phyloP scores from a whole-genome alignment of 1,284 basidiomycete genomes.

The Pseudozyma sp. region DNA sequence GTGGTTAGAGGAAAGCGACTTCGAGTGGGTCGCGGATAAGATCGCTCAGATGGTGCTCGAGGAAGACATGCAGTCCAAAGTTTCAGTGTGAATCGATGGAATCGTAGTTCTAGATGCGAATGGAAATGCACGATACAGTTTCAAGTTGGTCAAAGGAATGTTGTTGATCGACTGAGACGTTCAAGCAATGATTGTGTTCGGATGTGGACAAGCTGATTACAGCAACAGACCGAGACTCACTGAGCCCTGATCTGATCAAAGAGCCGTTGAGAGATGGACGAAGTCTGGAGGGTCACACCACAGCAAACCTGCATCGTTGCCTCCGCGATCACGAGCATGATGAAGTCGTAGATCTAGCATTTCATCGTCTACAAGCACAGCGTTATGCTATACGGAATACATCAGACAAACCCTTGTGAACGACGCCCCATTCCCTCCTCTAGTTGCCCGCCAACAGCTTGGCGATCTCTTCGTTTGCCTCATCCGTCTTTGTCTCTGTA shows the following conservation, averaged over 20 bases:
- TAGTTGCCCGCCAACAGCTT: slow-evolving; percentile 65
- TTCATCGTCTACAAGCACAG: too few relatives aligned
- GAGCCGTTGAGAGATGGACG: too few relatives aligned
- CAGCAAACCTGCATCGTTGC: neutral
- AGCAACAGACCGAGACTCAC: too few relatives aligned
- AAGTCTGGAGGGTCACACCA: too few relatives aligned
- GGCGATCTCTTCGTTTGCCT: slow-evolving; percentile 79
- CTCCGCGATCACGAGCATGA: neutral
- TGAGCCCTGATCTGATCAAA: too few relatives aligned
- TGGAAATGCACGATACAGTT: too few relatives aligned
- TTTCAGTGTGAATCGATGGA: neutral
- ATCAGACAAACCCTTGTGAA: neutral
- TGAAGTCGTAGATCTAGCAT: neutral
- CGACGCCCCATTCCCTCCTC: neutral
- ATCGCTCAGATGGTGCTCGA: slow-evolving; percentile 20
- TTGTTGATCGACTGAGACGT: too few relatives aligned
- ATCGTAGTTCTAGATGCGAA: neutral
- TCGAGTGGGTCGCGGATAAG: slow-evolving; percentile 37
- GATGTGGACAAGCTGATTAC: too few relatives aligned
- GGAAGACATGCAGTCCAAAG: slow-evolving; percentile 20
- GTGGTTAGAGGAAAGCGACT: slow-evolving; percentile 51
- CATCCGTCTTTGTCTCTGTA: slow-evolving; percentile 78
- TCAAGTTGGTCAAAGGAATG: too few relatives aligned
- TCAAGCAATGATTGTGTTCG: too few relatives aligned
- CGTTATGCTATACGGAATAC: too few relatives aligned